phyloP scores from a whole-genome alignment of 2,329 filamentous ascomycete genomes.

The Dissoconium aciculare region DNA sequence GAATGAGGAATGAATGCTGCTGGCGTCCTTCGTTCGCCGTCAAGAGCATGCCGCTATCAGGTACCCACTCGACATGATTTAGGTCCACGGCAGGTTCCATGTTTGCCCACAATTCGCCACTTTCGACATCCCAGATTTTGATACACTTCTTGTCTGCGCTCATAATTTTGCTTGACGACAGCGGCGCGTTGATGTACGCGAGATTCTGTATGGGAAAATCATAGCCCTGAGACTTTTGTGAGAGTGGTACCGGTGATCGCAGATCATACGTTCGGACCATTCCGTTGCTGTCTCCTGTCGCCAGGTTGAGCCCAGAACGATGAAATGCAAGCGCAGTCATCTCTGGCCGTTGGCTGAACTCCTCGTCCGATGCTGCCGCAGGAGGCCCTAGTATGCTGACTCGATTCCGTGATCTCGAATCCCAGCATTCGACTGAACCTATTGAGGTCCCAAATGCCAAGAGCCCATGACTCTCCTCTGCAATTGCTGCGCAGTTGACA shows the following conservation, averaged over 20 bases:
- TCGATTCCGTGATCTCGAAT: conserved; percentile 66
- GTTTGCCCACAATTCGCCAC: conserved; percentile 82
- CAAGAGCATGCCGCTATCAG: conserved; percentile 82
- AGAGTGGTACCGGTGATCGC: conserved; percentile 66
- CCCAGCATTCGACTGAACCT: conserved; percentile 96
- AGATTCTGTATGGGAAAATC: conserved; percentile 84
- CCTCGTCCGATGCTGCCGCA: conserved; percentile 8
- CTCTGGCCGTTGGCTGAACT: conserved; percentile 36
- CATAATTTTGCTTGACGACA: conserved; percentile 11
- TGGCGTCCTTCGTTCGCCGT: conserved; percentile 94
- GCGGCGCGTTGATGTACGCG: conserved; percentile 46
- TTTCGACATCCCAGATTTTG: conserved; percentile 81
- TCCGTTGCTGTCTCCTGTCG: conserved; percentile 74
- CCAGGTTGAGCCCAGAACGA: conserved; percentile 67
- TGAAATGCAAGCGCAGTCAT: conserved; percentile 82
- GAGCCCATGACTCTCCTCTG: conserved; percentile 77
- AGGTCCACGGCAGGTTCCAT: conserved; percentile 91
- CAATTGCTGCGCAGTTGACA: conserved; percentile 76
- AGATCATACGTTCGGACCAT: conserved; percentile 85
- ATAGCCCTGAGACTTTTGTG: conserved; percentile 92
- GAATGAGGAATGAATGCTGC: conserved; percentile 89
- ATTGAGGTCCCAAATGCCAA: conserved; percentile 85
- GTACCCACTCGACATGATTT: conserved; percentile 86
- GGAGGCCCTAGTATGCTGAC: conserved; percentile 59
- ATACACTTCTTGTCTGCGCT: conserved; percentile 91